A percentile compares a stretch with the other conserved stretches of the same genome.
These are phyloP conservation scores for Schizopora paradoxa DNA, from an alignment of 1,284 basidiomycete genomes.

Conservation along the genomic window DNA sequence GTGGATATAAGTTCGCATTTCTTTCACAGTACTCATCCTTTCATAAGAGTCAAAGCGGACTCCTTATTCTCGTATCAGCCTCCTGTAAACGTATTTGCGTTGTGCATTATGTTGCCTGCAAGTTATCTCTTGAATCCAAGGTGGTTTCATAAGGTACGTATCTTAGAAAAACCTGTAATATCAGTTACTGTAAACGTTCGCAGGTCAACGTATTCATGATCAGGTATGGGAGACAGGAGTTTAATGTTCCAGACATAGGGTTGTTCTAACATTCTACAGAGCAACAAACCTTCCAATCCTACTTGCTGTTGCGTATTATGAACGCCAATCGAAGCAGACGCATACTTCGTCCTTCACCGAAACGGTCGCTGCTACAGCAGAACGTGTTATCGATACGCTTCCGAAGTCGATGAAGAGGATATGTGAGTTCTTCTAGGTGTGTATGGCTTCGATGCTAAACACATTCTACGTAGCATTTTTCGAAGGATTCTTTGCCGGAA, in stretches of 20 bases:
- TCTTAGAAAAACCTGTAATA: slow-evolving; percentile 10
- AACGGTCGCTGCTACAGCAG: slow-evolving; percentile 58
- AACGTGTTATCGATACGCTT: slow-evolving; percentile 65
- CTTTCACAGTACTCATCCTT: slow-evolving; percentile 25
- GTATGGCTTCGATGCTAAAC: slow-evolving; percentile 14
- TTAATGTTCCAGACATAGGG: slow-evolving; percentile 15
- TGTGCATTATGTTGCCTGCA: slow-evolving; percentile 78
- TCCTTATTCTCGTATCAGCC: slow-evolving; percentile 91
- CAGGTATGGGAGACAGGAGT: slow-evolving; percentile 37
- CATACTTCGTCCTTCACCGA: slow-evolving; percentile 67
- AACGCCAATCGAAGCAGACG: slow-evolving; percentile 67
- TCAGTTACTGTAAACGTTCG: slow-evolving; percentile 14
- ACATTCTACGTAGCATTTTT: slow-evolving; percentile 54
- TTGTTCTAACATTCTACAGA: slow-evolving; percentile 36
- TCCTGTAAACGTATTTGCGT: slow-evolving; percentile 80
- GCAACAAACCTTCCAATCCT: slow-evolving; percentile 84
- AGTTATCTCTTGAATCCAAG: slow-evolving; percentile 72
- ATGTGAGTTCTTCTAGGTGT: slow-evolving; percentile 41
- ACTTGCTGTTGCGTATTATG: slow-evolving; percentile 75
- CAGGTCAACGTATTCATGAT: slow-evolving; percentile 87
- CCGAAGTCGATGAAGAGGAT: slow-evolving; percentile 68
- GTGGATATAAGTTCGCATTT: slow-evolving; percentile 12
- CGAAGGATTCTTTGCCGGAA: slow-evolving; percentile 67
- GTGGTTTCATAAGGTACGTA: slow-evolving; percentile 78
- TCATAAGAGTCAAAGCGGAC: slow-evolving; percentile 72